Percentiles rank a stretch among this genome's conserved stretches.
phyloP scores from a whole-genome alignment of 148 eudicot genomes.

The Cornus controversa region DNA sequence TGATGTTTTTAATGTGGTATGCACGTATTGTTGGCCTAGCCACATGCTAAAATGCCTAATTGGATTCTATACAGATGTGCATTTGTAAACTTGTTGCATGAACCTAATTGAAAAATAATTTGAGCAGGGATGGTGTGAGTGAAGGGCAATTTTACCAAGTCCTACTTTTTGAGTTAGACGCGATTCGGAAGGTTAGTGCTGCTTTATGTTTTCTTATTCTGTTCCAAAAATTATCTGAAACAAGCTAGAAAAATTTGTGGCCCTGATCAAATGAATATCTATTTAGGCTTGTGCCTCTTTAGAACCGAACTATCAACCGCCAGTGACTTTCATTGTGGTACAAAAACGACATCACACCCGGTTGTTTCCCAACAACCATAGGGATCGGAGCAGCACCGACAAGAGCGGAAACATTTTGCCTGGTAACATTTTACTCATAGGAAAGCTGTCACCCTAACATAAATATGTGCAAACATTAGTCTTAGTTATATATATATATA shows the following conservation, averaged over 20 bases:
- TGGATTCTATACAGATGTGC: neutral
- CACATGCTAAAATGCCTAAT: too few relatives aligned
- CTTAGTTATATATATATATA: too few relatives aligned
- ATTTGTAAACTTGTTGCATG: neutral
- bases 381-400: conserved; percentile 55
- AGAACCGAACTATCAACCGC: conserved; percentile 73
- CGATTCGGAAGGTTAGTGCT: conserved; percentile 58
- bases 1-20: too few relatives aligned
- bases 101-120: conserved; percentile 9
- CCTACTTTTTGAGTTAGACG: conserved; percentile 66
- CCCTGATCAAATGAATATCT: neutral
- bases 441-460: neutral
- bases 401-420: conserved; percentile 78
- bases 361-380: conserved; percentile 60
- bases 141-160: conserved; percentile 95
- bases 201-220: neutral
- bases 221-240: neutral
- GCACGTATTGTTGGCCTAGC: too few relatives aligned
- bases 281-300: conserved; percentile 75
- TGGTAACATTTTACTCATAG: conserved; percentile 27
- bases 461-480: neutral
- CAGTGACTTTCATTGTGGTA: conserved; percentile 83
- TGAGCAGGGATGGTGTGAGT: conserved; percentile 86
- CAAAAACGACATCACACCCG: conserved; percentile 89
- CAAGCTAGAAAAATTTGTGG: neutral